Base-by-base conservation (phyloP, 192 early-diverging fungal genomes). In the Backusella mclennaniae region DNA sequence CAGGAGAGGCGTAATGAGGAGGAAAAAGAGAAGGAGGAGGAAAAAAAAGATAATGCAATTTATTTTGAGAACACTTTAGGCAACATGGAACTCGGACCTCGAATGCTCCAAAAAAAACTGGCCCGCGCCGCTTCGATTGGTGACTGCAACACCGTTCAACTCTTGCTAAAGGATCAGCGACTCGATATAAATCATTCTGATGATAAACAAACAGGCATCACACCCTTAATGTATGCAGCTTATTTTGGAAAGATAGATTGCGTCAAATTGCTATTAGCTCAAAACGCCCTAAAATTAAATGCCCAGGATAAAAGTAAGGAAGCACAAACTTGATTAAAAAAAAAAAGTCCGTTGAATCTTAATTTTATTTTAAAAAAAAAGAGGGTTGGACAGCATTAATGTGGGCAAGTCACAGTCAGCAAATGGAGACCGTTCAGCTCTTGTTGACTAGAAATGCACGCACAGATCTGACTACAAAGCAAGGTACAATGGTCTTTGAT, bases 351-450 rank as follows among this genome's bases (percentile, higher is more conserved):
- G 53, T 52, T 69, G 39, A 31, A 6, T 41, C 68, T 39, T 67
- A 59, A 71, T 67, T 49, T 12, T 35, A 9, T 70, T 21, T 71
- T 70, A 49, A 49, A 56, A 56, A 49, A 17, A 36, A 79, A 89
- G 90, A 89, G 76, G 92, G 93, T 42, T 97, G 95, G 95, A 94
- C 94, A 11, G 90, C 95, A 26, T 87, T 97, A 35, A 94, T 95
- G 87, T 97, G 96, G 96, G 95, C 95, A 8, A 89, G 92, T 35
- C 88, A 91, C 69, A 90, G 92, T 76, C 89, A 93, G 73, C 89
- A 94, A 79, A 85, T 89, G 66, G 84, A 90, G n/a, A 83, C 94
- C 35, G 91, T 94, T 23, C 82, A 86, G 73, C 79, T 93, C 14
- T 87, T 97, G 53, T 78, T 97, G 71, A 89, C 91, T 70, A 77